These are phyloP conservation scores for Trichoderma aggressivum DNA, from an alignment of 2,329 filamentous ascomycete species.

Conservation along the genomic window DNA sequence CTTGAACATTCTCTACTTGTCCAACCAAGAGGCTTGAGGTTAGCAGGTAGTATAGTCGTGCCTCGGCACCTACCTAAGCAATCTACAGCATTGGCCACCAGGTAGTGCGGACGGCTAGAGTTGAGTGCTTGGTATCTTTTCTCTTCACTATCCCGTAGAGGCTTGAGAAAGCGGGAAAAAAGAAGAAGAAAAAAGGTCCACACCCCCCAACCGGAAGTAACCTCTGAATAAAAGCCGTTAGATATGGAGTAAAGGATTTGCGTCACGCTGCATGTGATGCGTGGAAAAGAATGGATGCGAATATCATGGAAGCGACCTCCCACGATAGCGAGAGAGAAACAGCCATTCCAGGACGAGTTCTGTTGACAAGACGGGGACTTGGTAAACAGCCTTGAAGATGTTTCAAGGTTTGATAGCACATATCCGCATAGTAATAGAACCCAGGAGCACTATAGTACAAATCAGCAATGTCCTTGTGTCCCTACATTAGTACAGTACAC, in stretches of 20 bases:
- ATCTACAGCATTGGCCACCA: not conserved
- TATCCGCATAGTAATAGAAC: not conserved
- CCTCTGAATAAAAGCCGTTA: not conserved
- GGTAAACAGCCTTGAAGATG: not conserved
- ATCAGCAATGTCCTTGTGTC: not conserved
- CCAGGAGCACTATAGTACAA: not conserved
- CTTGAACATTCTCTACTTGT: not conserved
- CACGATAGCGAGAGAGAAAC: not conserved
- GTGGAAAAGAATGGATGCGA: not conserved
- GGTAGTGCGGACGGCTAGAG: not conserved
- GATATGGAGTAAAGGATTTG: not conserved
- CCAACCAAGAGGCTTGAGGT: not conserved
- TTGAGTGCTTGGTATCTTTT: not conserved
- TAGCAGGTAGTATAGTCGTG: no score
- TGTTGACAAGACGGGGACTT: not conserved
- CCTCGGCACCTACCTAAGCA: not conserved
- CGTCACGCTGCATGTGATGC: not conserved
- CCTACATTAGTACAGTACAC: not conserved
- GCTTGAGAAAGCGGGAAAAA: not conserved
- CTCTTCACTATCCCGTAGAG: not conserved
- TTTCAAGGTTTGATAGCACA: no score
- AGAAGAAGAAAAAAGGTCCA: not conserved
- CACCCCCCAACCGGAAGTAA: not conserved
- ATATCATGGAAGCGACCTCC: not conserved
- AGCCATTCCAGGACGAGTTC: not conserved